Evolutionary conservation across 2,329 filamentous ascomycete species (phyloP), one percentile per base, ranked within the genome.

Genomic region (Capronia epimyces): DNA sequence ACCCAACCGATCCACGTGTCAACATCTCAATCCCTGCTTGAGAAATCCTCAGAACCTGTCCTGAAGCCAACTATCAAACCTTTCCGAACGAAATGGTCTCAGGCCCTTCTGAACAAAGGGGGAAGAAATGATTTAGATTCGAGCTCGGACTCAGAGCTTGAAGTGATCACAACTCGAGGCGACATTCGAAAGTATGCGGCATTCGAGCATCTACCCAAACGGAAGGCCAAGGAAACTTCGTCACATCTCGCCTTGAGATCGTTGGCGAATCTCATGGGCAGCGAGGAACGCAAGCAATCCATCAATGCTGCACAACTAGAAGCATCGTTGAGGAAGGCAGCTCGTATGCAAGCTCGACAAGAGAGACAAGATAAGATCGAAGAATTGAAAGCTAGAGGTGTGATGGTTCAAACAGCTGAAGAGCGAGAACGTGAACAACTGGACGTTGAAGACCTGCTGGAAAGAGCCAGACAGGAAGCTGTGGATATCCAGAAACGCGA

Each of bases 371-470:
- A 87, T 59, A 84, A 84, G 49, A 77, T 97, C 16, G 82, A 88
- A 49, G 78, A 83, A 60, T 77, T 98, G 34, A 82, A 80, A 62
- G 83, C 85, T 9, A 89, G 86, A 67, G 93, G 93, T 6, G 78
- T 96, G 21, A 73, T 85, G 20, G 75, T 97, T 15, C 85, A 90
- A 66, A 95, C 87, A 0, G 81, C 84, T 1, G 91, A 96, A 67
- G 90, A 98, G 66, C 82, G 87, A 16, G 86, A 90, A 64, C 80
- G 81, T 27, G 86, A 95, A 65, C 81, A 89, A 67, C 82, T 86
- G 50, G 82, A 90, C 52, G 82, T 95, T 10, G 93, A 97, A 61
- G 86, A 96, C 63, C 79, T 97, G 53, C 80, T 97, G 21, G 85
- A 91, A 42, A 89, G 84, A 62, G 91, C 90, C 16, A 79, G 89